Base-by-base conservation (phyloP, 2,329 filamentous ascomycete species). In the Elsinoe arachidis region DNA sequence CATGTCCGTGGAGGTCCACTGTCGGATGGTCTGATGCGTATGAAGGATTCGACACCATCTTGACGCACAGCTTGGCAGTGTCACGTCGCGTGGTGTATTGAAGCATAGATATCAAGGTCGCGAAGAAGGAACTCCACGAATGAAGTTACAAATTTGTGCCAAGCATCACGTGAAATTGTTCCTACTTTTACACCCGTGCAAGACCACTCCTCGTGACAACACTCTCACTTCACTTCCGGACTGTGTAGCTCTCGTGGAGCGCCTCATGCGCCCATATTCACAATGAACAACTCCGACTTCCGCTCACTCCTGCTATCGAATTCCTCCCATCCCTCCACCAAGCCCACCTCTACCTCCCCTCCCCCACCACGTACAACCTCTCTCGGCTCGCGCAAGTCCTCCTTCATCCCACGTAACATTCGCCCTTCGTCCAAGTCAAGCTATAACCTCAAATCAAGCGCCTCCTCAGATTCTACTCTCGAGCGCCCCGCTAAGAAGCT, bases 201-300 rank as follows among this genome's bases (percentile, higher is more conserved):
- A 7, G 5, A 30, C 2, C 2, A 3, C 3, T 4, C 26, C 7
- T 9, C 26, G 9, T 7, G 26, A 30, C 26, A 30, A 30, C 26
- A 30, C 26, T 2, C 26, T 2, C 26, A 30, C 9, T 7, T 30
- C 26, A 30, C 26, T 7, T 30, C 26, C 26, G 7, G 26, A 30
- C 2, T 7, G 26, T 30, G 26, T 30, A 5, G 3, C 38, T 46
- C 17, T 59, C 47, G n/a, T n/a, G n/a, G 21, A 19, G 26, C 30
- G 47, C 47, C 17, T 34, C 15, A 23, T 30, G 47, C 51, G 47
- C 51, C 39, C 6, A 30, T 23, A 44, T 4, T 26, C 58, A 62
- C 43, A 5, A 97, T 99, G 93, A 95, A 97, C 71, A 97, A 97
- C 78, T 83, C 90, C 43, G 89, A 96, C 66, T 99, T 99, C 67